Percentiles rank a stretch among this genome's conserved stretches.
Conservation (phyloP, 2,329 filamentous ascomycete species). For the Basipetospora chlamydospora region DNA sequence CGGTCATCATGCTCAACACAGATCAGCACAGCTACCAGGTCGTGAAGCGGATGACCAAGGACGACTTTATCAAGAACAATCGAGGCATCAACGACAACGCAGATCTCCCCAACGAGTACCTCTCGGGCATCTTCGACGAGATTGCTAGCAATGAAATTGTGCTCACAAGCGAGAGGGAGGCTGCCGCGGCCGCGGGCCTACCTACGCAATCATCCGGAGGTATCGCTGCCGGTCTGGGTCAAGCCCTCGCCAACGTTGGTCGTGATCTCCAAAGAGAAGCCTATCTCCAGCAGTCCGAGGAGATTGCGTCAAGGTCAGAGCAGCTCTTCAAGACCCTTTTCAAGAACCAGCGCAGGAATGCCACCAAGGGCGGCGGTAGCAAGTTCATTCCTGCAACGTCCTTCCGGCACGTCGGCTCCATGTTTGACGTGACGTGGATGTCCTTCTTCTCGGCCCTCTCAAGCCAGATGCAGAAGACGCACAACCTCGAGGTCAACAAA, state of each 20-base stretch:
- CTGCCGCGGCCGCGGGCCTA: constrained; percentile 58
- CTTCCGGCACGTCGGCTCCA: constrained; percentile 86
- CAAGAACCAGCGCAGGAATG: constrained; percentile 72
- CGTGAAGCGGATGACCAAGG: constrained; percentile 73
- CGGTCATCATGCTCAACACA: constrained; percentile 91
- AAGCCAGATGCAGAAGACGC: constrained; percentile 81
- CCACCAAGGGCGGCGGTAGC: constrained; percentile 46
- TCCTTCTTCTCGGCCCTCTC: constrained; percentile 92
- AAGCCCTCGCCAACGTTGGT: constrained; percentile 81
- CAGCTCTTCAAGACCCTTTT: constrained; percentile 91
- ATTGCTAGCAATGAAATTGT: constrained; percentile 89
- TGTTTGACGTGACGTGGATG: constrained; percentile 99
- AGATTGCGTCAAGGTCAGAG: constrained; percentile 60
- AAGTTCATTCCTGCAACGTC: constrained; percentile 87
- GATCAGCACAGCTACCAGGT: constrained; percentile 88
- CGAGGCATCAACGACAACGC: constrained; percentile 94
- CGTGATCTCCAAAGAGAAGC: constrained; percentile 85
- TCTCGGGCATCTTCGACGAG: constrained; percentile 80
- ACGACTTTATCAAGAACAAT: constrained; percentile 99
- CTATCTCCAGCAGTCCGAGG: constrained; percentile 87
- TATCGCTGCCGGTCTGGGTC: constrained; percentile 69
- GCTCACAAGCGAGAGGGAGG: constrained; percentile 80
- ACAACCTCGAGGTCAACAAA: constrained; percentile 83
- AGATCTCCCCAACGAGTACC: constrained; percentile 84
- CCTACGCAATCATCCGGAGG: constrained; percentile 47